These are phyloP conservation scores for Lentinula boryana DNA, from an alignment of 768 basidiomycete genomes.

Conservation along the genomic window DNA sequence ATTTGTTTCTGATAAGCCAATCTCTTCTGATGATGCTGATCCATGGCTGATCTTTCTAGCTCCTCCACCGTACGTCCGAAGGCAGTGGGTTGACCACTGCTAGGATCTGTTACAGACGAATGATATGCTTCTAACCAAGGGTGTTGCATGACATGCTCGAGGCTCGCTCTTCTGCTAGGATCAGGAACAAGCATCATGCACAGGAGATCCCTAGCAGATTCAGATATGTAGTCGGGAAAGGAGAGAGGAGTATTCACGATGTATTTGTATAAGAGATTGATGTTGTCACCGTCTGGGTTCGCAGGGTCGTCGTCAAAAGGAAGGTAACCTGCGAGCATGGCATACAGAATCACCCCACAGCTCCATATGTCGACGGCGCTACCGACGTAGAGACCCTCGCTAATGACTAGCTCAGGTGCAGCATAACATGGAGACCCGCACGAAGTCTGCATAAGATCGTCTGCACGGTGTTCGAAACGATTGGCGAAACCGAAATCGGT, in stretches of 20 bases:
- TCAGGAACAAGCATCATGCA: slow-evolving; percentile 94
- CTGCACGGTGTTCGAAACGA: slow-evolving; percentile 85
- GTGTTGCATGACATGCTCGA: slow-evolving; percentile 79
- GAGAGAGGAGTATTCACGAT: slow-evolving; percentile 96
- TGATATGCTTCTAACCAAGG: slow-evolving; percentile 74
- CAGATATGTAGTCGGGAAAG: slow-evolving; percentile 93
- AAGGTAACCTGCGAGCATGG: slow-evolving; percentile 96
- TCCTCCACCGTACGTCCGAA: slow-evolving; percentile 75
- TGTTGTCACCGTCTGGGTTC: slow-evolving; percentile 99
- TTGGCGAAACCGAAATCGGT: slow-evolving; percentile 99
- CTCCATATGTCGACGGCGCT: slow-evolving; percentile 98
- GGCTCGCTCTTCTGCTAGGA: slow-evolving; percentile 70
- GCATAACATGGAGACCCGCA: slow-evolving; percentile 98
- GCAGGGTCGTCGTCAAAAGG: slow-evolving; percentile 99
- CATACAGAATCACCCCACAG: slow-evolving; percentile 93
- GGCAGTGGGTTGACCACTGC: slow-evolving; percentile 25
- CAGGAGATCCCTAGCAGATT: slow-evolving; percentile 77
- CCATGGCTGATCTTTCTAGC: slow-evolving; percentile 74
- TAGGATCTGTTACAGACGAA: slow-evolving; percentile 23
- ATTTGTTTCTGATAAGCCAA: slow-evolving; percentile 78
- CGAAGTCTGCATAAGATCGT: slow-evolving; percentile 98
- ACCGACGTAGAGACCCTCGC: slow-evolving; percentile 94
- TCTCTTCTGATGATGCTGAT: slow-evolving; percentile 80
- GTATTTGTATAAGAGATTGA: slow-evolving; percentile 97
- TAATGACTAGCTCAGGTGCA: slow-evolving; percentile 96